These are phyloP conservation scores for Physcia stellaris DNA, from an alignment of 495 filamentous ascomycete species.

Conservation along the genomic window DNA sequence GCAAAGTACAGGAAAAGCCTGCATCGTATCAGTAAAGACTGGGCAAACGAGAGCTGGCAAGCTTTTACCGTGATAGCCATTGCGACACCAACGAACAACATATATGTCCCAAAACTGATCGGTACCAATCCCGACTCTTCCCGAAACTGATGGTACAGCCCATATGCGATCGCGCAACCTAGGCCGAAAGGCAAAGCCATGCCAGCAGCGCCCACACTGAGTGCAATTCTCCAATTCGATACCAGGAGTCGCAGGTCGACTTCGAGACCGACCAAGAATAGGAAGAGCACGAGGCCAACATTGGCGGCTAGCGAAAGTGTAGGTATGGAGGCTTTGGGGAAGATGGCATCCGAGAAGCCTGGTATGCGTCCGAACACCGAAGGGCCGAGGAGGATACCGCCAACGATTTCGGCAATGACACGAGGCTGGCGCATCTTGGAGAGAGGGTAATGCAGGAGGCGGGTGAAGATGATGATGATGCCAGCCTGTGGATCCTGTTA, in stretches of 20 bases:
- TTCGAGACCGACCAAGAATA: constrained; percentile 88
- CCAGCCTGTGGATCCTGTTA: no score
- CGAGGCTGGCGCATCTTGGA: constrained; percentile 78
- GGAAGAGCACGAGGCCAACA: constrained; percentile 75
- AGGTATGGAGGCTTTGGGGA: constrained; percentile 59
- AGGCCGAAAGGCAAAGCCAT: constrained; percentile 68
- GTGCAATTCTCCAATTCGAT: constrained; percentile 74
- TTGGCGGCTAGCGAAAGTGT: constrained; percentile 75
- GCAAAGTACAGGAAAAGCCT: constrained; percentile 89
- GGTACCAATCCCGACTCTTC: constrained; percentile 44
- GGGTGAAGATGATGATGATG: constrained; percentile 86
- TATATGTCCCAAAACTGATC: constrained; percentile 68
- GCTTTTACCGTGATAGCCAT: constrained; percentile 69
- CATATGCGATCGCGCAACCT: constrained; percentile 69
- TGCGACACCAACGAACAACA: constrained; percentile 89
- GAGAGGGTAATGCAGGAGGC: constrained; percentile 69
- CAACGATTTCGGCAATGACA: constrained; percentile 94
- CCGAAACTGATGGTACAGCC: constrained; percentile 68
- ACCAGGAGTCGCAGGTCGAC: constrained; percentile 78
- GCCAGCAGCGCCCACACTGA: constrained; percentile 69
- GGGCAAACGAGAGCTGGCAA: neutral
- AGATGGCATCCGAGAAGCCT: constrained; percentile 64
- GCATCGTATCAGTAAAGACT: constrained; percentile 1
- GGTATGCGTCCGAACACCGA: constrained; percentile 76
- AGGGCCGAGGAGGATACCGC: constrained; percentile 79